phyloP scores from a whole-genome alignment of 345 rosid species.

The Kandelia obovata region DNA sequence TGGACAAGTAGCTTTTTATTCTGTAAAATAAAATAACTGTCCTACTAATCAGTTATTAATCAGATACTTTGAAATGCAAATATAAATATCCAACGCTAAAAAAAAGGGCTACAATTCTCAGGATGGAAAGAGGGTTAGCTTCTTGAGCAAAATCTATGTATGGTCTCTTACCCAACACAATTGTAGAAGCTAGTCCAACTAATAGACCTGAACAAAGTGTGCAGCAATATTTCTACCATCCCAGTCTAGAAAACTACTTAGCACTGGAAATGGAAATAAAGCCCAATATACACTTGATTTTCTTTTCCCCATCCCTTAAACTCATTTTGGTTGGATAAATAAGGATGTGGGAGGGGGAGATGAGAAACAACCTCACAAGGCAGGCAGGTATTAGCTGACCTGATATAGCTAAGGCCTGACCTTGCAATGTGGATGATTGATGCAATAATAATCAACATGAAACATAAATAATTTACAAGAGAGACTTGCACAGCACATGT shows the following conservation, averaged over 20 bases:
- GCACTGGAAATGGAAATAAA: background rate
- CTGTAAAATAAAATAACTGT: too few species aligned
- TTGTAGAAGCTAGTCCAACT: conserved; percentile 3
- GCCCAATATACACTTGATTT: background rate
- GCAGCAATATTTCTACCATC: background rate
- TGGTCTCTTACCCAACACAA: too few species aligned
- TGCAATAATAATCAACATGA: background rate
- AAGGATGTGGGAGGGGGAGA: background rate
- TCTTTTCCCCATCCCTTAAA: background rate
- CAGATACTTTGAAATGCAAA: too few species aligned
- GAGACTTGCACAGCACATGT: background rate
- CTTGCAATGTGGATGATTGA: background rate
- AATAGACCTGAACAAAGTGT: background rate
- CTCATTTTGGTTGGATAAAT: background rate
- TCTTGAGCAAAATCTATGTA: too few species aligned
- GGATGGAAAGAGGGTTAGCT: too few species aligned
- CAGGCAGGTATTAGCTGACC: background rate
- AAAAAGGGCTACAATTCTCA: too few species aligned
- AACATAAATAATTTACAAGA: conserved; percentile 7
- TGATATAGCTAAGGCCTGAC: background rate
- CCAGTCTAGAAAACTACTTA: background rate
- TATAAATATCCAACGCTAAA: too few species aligned
- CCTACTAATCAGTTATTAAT: too few species aligned
- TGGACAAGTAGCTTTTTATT: too few species aligned
- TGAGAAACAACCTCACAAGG: background rate